Percentiles rank a stretch among this genome's conserved stretches.
Conservation (phyloP, 345 rosid genomes). For the Gossypium thurberi region DNA sequence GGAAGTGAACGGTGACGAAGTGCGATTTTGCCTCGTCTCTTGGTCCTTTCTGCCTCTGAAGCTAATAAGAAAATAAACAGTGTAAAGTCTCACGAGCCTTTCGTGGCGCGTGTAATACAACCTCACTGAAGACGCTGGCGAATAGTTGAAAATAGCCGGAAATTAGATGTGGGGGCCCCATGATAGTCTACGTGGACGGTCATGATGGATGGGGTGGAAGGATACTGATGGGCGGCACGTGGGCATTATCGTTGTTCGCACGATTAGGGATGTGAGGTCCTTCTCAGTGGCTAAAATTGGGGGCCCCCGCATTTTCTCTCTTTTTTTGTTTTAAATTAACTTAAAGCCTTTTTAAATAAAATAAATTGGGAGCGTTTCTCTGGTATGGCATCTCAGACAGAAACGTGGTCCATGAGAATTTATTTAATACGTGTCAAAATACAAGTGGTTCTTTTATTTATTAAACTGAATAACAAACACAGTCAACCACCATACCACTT, state of each 20-base stretch:
- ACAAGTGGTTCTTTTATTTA: not conserved
- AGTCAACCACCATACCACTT: not conserved
- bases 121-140: not conserved
- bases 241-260: not conserved
- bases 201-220: conserved; percentile 14
- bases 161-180: not conserved
- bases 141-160: not conserved
- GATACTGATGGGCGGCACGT: conserved; percentile 20
- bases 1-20: conserved; percentile 33
- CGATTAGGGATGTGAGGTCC: conserved; percentile 5
- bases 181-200: conserved; percentile 4
- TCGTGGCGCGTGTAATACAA: conserved; percentile 14
- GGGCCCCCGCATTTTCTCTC: not conserved
- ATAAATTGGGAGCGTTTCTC: not conserved
- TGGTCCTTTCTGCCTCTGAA: conserved; percentile 16
- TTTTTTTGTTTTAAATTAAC: not conserved
- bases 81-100: conserved; percentile 14
- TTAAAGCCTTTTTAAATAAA: not conserved
- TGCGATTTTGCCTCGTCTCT: conserved; percentile 18
- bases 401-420: not conserved
- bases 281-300: conserved; percentile 18
- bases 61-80: conserved; percentile 18
- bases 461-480: not conserved
- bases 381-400: not conserved
- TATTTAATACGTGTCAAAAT: not conserved